Evolutionary conservation across 305 asterid species (phyloP), one percentile per base, ranked within the genome.

Genomic region (Coffea humblotiana): DNA sequence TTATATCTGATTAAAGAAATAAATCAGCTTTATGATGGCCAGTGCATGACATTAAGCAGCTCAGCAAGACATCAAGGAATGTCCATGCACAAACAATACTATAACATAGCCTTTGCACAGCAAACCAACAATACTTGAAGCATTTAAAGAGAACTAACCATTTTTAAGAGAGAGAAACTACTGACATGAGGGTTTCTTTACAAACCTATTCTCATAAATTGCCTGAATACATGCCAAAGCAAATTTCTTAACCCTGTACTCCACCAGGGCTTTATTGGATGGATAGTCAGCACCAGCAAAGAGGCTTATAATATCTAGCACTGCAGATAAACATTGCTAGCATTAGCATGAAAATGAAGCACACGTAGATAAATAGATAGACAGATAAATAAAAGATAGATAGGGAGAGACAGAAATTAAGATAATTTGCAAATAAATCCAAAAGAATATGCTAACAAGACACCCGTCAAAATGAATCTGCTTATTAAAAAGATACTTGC

Each of bases 201-300:
- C 90, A 75, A 71, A 95, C 98, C 99, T 96, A 82, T 92, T 93
- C 61, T 88, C 94, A 75, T 94, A 84, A 81, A 96, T 80, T 8
- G 97, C 97, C 83, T 81, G 85, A 82, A 92, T 76, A 84, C 99
- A 96, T 84, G 91, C 90, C 86, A 84, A 81, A 66, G 90, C 84
- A 82, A 92, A 85, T 80, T 82, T 84, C 89, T 91, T 93, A 76
- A 94, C 90, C 91, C 99, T 91, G 92, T 80, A 89, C 68, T 89
- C 91, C 86, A 94, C 99, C 82, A 92, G 79, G 84, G 85, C 82
- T 79, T 76, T 87, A 79, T 87, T 86, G 83, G 92, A 88, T 70
- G 86, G 85, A 84, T 91, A 90, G 79, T 89, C 91, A 74, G 35
- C 32, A 82, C 94, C 94, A 1, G 89, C 91, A 81, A 94, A 90